Conservation (phyloP, 495 filamentous ascomycete genomes). For the Symbiotaphrina buchneri region DNA sequence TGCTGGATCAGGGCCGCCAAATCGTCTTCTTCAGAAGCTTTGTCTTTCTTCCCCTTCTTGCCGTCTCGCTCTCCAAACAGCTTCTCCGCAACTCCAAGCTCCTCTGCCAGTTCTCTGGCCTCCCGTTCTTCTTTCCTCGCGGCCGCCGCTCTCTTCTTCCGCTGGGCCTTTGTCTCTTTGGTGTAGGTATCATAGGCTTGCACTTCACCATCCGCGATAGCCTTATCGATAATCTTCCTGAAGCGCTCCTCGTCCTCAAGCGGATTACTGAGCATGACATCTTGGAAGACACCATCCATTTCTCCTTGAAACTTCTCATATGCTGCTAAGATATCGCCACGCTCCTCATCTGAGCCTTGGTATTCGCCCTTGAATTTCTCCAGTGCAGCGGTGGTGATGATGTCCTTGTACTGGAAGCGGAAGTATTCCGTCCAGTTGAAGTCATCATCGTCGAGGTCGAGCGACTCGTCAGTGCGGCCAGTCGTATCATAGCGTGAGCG, state of each 20-base stretch:
- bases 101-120: conserved; percentile 2
- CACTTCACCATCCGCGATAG: conserved; percentile 46
- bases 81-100: conserved; percentile 4
- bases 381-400: conserved; percentile 45
- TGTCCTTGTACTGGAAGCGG: conserved; percentile 50
- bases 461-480: conserved; percentile 60
- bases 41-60: conserved; percentile 2
- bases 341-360: conserved; percentile 75
- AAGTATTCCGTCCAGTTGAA: conserved; percentile 88
- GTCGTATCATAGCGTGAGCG: conserved; percentile 74
- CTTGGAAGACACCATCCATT: conserved; percentile 52
- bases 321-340: conserved; percentile 46
- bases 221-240: conserved; percentile 52
- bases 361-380: conserved; percentile 51
- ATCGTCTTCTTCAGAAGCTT: conserved; percentile 1
- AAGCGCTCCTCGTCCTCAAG: conserved; percentile 77
- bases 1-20: conserved; percentile 4
- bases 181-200: conserved; percentile 42
- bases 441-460: conserved; percentile 44
- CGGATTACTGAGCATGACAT: conserved; percentile 66
- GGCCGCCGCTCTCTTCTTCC: background rate
- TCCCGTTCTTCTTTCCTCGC: conserved; percentile 5
- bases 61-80: conserved; percentile 1
- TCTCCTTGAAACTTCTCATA: conserved; percentile 48
- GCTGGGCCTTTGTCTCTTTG: conserved; percentile 31